Percentiles rank a stretch among this genome's conserved stretches.
phyloP scores from a whole-genome alignment of 1,284 basidiomycete species.

The Cryptococcus jaspeensis region DNA sequence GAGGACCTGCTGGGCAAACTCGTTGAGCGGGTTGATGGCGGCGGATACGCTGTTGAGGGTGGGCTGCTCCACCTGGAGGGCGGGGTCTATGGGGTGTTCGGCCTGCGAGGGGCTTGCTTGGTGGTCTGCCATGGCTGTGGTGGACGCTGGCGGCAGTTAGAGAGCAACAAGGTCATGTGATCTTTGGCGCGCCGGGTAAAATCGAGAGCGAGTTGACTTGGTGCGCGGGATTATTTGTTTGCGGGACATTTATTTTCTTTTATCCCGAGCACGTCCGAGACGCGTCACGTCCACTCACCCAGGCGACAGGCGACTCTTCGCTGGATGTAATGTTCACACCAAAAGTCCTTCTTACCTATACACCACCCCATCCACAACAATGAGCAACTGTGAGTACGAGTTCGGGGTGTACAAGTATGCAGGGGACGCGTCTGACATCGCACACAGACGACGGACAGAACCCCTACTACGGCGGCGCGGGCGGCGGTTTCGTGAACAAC shows the following conservation, averaged over 20 bases:
- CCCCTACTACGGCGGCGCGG: conserved; percentile 44
- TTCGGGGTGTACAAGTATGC: neutral
- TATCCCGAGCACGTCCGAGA: conserved; percentile 5
- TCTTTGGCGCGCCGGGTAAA: neutral
- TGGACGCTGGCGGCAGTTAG: conserved; percentile 8
- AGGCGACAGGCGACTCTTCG: neutral
- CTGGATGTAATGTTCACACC: neutral
- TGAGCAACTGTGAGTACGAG: conserved; percentile 32
- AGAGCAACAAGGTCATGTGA: conserved; percentile 14
- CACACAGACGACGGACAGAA: conserved; percentile 36
- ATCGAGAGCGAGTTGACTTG: too few relatives aligned
- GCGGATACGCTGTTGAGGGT: conserved; percentile 13
- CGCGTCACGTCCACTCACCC: neutral
- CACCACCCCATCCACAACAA: conserved; percentile 3
- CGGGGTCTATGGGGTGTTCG: conserved; percentile 12
- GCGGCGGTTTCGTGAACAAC: conserved; percentile 29
- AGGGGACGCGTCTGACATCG: neutral
- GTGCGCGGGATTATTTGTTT: neutral
- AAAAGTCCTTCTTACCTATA: neutral
- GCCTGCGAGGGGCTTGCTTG: neutral
- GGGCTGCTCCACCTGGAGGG: conserved; percentile 6
- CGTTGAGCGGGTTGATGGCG: conserved; percentile 14
- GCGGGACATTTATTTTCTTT: neutral
- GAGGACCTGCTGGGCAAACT: conserved; percentile 19
- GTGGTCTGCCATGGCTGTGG: conserved; percentile 11